Conservation (phyloP, 176 grass and related monocot genomes). For the Eleusine coracana region DNA sequence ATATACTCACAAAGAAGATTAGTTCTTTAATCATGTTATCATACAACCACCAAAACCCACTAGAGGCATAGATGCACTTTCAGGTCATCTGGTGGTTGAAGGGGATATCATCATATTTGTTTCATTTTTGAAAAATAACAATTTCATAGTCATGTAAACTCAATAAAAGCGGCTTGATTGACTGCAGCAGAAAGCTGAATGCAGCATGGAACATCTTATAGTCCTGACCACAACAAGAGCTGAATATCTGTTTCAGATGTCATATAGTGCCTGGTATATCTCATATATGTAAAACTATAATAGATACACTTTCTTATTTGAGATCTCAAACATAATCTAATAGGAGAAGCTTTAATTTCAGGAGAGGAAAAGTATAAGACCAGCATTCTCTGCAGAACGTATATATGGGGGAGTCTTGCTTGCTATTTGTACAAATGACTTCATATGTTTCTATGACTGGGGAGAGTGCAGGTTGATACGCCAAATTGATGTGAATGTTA, state of each 20-base stretch:
- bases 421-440: slow-evolving; percentile 93
- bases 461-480: slow-evolving; percentile 80
- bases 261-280: background rate
- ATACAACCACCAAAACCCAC: too few species aligned
- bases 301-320: background rate
- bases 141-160: background rate
- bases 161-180: background rate
- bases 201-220: too few species aligned
- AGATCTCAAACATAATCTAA: background rate
- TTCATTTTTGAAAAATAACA: too few species aligned
- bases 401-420: slow-evolving; percentile 71
- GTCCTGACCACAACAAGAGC: background rate
- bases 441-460: slow-evolving; percentile 97
- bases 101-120: too few species aligned
- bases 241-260: background rate
- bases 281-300: background rate
- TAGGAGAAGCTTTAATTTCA: slow-evolving; percentile 43
- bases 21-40: too few species aligned
- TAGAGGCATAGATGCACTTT: too few species aligned
- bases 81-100: too few species aligned
- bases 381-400: slow-evolving; percentile 66
- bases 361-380: slow-evolving; percentile 83
- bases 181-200: background rate
- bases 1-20: too few species aligned
- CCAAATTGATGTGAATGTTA: slow-evolving; percentile 84